phyloP scores from a whole-genome alignment of 208 protist genomes.

The Trypanosomatidae sp. region DNA sequence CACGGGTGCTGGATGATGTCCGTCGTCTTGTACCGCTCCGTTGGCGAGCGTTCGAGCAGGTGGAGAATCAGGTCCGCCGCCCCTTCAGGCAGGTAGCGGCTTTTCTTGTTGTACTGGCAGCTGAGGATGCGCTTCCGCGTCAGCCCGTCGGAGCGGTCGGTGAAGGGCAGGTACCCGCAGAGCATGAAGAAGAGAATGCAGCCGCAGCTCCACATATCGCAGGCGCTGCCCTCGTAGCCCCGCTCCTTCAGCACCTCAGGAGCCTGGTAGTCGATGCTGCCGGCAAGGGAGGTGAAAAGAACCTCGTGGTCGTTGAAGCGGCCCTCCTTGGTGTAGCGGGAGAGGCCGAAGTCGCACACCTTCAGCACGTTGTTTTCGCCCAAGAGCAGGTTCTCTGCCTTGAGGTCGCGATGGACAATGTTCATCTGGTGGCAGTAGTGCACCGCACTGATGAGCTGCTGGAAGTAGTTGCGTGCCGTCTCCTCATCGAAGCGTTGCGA shows the following conservation, averaged over 20 bases:
- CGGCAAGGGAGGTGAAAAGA: slow-evolving; percentile 80
- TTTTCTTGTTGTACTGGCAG: slow-evolving; percentile 83
- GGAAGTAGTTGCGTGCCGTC: slow-evolving; percentile 87
- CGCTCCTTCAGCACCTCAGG: slow-evolving; percentile 87
- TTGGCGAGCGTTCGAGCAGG: no score
- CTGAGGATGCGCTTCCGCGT: slow-evolving; percentile 87
- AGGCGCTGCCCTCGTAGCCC: slow-evolving; percentile 92
- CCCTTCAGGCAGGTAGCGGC: slow-evolving; percentile 83
- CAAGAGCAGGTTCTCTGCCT: slow-evolving; percentile 93
- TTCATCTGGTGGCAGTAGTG: slow-evolving; percentile 92
- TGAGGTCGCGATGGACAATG: slow-evolving; percentile 94
- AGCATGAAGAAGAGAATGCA: slow-evolving; percentile 98
- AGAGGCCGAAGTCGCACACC: slow-evolving; percentile 93
- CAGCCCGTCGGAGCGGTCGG: slow-evolving; percentile 75
- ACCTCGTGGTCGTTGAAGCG: slow-evolving; percentile 62
- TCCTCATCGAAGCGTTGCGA: slow-evolving; percentile 81
- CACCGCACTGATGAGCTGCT: slow-evolving; percentile 90
- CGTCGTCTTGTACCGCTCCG: slow-evolving; percentile 67
- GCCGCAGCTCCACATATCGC: slow-evolving; percentile 98
- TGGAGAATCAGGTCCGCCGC: no score
- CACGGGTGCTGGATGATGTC: slow-evolving; percentile 83
- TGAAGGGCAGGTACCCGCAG: slow-evolving; percentile 97
- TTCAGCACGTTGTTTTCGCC: slow-evolving; percentile 82
- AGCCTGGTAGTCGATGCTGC: slow-evolving; percentile 91
- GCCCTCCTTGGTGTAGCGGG: slow-evolving; percentile 85